Evolutionary conservation across 2,329 filamentous ascomycete genomes (phyloP), one percentile per base, ranked within the genome.

Genomic region (Simplicillium sp.): DNA sequence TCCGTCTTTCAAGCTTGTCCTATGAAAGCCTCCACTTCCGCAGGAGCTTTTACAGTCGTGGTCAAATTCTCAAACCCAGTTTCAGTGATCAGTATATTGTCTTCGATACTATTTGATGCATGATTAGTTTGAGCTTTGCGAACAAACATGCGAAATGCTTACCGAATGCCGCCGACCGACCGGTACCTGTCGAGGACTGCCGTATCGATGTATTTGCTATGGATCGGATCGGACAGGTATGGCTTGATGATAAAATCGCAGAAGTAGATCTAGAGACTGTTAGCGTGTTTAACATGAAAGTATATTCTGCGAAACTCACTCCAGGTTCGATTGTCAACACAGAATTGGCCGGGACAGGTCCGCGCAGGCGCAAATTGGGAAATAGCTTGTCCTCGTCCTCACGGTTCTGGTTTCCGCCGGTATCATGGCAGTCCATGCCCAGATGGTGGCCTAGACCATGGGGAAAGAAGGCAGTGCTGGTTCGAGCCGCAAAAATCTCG

Each of bases 251-350:
- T 92, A 57, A 89, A 94, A 16, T 78, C 75, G 62, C 87, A 94
- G 61, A 96, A 95, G 65, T 96, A 96, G 47, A 90, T 80, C 76
- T 80, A 46, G 18, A 17, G n/a, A 11, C 12, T 12, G 32, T 34
- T 11, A 34, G 32, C 5, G 12, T 34, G 32, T 11, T 5, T n/a
- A 34, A 34, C 13, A 34, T 34, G 13, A 7, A 7, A 5, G 15
- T 7, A 34, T 3, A 17, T 12, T 29, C 14, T 6, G 3, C 17
- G 35, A 3, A 17, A 68, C 77, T 63, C 68, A 85, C 77, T 36
- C 92, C 92, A 9, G 92, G 92, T 67, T 98, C 92, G 29, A 97
- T 90, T 0, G 92, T 98, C 40, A 98, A 80, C 18, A 97, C 86
- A 37, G 82, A 82, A 6, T 84, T 82, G 1, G 80, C 82, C 0